phyloP scores from a whole-genome alignment of 2,329 filamentous ascomycete species.

The Coleophoma crateriformis region DNA sequence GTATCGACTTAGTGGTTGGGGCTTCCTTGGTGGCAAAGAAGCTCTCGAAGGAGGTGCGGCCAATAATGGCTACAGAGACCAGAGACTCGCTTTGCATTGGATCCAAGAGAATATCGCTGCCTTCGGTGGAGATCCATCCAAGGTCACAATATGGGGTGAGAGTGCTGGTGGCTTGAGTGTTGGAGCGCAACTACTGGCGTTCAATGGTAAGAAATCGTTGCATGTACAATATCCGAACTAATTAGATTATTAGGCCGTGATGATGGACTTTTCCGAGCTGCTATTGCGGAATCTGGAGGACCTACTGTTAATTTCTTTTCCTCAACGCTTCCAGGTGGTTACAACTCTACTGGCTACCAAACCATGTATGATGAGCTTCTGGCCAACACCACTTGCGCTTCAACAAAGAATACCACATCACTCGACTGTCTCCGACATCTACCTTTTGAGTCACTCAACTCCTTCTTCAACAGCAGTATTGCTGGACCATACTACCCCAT shows the following conservation, averaged over 20 bases:
- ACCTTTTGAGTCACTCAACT: constrained; percentile 4
- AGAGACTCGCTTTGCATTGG: constrained; percentile 36
- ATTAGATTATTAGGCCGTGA: constrained; percentile 34
- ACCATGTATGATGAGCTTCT: constrained; percentile 29
- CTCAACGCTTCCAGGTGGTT: not conserved
- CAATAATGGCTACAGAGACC: constrained; percentile 39
- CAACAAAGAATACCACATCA: constrained; percentile 4
- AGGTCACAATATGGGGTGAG: constrained; percentile 41
- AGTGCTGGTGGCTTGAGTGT: constrained; percentile 26
- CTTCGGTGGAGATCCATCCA: constrained; percentile 36
- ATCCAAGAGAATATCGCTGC: constrained; percentile 35
- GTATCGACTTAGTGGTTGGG: constrained; percentile 38
- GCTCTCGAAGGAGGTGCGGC: constrained; percentile 32
- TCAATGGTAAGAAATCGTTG: constrained; percentile 40
- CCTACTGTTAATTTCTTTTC: constrained; percentile 14
- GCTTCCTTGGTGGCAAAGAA: constrained; percentile 37
- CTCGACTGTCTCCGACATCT: constrained; percentile 23
- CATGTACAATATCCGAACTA: not conserved
- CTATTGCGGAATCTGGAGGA: constrained; percentile 38
- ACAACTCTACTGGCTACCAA: constrained; percentile 13
- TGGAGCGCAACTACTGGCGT: constrained; percentile 32
- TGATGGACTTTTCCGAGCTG: constrained; percentile 45
- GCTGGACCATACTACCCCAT: constrained; percentile 28
- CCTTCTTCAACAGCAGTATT: not conserved
- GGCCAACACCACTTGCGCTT: constrained; percentile 21